Evolutionary conservation across 441 rosid genomes (phyloP), one percentile per base, ranked within the genome.

Genomic region (Cnidoscolus chayamansa): DNA sequence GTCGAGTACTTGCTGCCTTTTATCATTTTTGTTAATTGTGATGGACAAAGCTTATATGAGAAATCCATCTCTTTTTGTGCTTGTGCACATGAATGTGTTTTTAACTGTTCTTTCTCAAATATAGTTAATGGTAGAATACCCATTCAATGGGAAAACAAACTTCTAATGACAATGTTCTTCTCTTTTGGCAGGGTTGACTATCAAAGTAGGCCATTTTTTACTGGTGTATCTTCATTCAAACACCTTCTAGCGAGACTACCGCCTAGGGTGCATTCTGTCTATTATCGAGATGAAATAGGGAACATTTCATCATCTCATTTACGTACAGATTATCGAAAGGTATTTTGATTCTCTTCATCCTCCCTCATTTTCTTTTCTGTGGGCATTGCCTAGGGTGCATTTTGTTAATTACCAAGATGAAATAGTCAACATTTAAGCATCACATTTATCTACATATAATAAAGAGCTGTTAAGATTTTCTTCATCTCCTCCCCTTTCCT

Each of bases 251-350:
- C 90, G 76, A 84, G 85, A 70, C 87, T 93, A 43, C 98, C 99
- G n/a, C 97, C 97, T 64, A 86, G 88, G 72, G 97, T 91, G 74
- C 97, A 90, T 82, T 93, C 98, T 72, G 97, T 92, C 68, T 96
- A 96, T 83, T 93, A 91, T 78, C 85, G 99, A 68, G 99, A 96
- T 82, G 87, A 84, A 61, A 96, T 96, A n/a, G 98, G 99, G 69
- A 96, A 96, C 85, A 91, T 96, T 83, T 96, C 99, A 49, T 83
- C 97, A 30, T 96, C 99, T 59, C 96, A 81, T 80, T 85, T 96
- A 64, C 97, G 96, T 70, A 77, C 85, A 17, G 96, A 86, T 78
- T 79, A 82, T 58, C 74, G 60, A 57, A 96, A 93, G 99, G 98
- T 91, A 84, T 54, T 60, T 9, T 19, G 45, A 11, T 64, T 57